A percentile compares a stretch with the other conserved stretches of the same genome.
Evolutionary conservation across 768 basidiomycete genomes (phyloP).

Genomic region (Neoboletus magnificus): DNA sequence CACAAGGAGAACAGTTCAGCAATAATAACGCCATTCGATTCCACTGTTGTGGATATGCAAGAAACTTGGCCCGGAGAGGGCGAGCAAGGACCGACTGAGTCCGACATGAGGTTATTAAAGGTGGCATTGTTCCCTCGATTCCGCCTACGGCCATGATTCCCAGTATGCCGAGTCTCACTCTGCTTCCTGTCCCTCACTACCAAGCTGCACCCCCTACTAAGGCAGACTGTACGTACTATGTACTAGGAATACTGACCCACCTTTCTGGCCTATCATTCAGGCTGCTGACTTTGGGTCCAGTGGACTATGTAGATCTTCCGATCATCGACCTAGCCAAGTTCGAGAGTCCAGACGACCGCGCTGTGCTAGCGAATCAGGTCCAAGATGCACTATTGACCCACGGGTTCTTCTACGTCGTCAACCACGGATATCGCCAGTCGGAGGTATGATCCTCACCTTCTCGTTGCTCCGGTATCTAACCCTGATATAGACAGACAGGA

Average conservation of each 20-base stretch:
- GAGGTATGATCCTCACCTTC: constrained; percentile 22
- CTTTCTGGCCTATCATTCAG: neutral
- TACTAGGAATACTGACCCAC: neutral
- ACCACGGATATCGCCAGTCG: constrained; percentile 38
- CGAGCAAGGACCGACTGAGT: neutral
- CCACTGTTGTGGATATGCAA: neutral
- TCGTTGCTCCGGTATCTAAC: constrained; percentile 23
- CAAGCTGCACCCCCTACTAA: constrained; percentile 34
- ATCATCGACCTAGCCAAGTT: constrained; percentile 49
- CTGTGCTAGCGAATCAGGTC: constrained; percentile 38
- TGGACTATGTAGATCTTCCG: constrained; percentile 50
- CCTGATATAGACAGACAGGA: constrained; percentile 40
- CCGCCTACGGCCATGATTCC: neutral
- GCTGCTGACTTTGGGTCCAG: constrained; percentile 27
- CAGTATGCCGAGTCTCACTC: constrained; percentile 31
- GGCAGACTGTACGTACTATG: constrained; percentile 30
- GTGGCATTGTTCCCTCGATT: neutral
- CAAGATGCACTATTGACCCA: constrained; percentile 44
- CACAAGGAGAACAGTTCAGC: neutral
- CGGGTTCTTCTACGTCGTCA: constrained; percentile 43
- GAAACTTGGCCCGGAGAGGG: neutral
- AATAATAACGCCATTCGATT: neutral
- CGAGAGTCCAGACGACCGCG: constrained; percentile 36
- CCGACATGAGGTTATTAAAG: neutral
- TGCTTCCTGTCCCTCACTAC: constrained; percentile 38